Percentiles rank a stretch among this genome's conserved stretches.
These are phyloP conservation scores for Lathyrus oleraceus DNA, from an alignment of 306 rosid genomes.

Conservation along the genomic window DNA sequence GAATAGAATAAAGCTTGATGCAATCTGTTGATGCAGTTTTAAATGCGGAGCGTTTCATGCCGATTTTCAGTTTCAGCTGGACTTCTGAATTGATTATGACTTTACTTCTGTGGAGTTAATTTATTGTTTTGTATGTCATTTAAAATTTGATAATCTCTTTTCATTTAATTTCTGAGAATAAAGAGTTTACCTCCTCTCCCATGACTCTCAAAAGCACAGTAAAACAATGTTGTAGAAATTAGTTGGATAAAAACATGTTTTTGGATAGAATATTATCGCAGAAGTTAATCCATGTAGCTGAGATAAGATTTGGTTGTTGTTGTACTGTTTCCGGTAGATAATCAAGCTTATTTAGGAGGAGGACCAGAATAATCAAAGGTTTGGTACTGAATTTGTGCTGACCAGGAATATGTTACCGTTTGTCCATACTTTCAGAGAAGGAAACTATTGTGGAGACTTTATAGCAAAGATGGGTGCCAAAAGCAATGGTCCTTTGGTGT, in stretches of 20 bases:
- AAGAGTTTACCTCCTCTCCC: conserved; percentile 11
- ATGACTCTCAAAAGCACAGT: neutral
- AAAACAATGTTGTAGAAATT: neutral
- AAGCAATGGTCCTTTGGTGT: neutral
- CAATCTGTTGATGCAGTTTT: conserved; percentile 4
- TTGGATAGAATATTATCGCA: too few species aligned
- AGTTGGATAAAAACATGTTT: neutral
- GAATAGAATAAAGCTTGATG: conserved; percentile 56
- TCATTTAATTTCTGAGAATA: conserved; percentile 6
- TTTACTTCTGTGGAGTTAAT: conserved; percentile 12
- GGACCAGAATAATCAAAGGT: neutral
- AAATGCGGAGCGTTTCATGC: conserved; percentile 18
- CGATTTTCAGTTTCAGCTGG: conserved; percentile 39
- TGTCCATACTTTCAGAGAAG: neutral
- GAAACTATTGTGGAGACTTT: neutral
- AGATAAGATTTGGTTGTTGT: too few species aligned
- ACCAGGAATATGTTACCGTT: neutral
- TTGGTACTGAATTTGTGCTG: neutral
- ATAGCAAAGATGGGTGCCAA: neutral
- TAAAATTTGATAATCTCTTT: neutral
- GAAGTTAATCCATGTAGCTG: too few species aligned
- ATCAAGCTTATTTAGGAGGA: neutral
- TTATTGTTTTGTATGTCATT: conserved; percentile 17
- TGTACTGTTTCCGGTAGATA: neutral
- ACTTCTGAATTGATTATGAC: conserved; percentile 35